phyloP scores from a whole-genome alignment of 208 protist genomes.

The Trypanosoma congolense region DNA sequence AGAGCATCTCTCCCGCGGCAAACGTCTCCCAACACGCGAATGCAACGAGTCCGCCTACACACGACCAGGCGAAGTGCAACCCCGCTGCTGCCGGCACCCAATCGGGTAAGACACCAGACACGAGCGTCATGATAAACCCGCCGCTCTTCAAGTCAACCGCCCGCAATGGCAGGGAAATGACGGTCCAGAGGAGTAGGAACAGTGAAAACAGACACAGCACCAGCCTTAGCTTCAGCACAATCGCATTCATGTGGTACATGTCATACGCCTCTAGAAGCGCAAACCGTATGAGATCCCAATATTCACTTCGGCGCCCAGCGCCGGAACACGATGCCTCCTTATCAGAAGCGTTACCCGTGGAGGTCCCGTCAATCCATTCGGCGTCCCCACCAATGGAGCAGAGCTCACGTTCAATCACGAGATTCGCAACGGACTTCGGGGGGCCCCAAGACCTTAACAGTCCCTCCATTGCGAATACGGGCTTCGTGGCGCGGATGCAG shows the following conservation, averaged over 20 bases:
- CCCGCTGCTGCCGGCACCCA: conserved; percentile 15
- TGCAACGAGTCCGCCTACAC: conserved; percentile 20
- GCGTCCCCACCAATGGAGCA: not conserved
- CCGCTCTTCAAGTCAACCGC: conserved; percentile 7
- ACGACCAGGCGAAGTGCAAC: conserved; percentile 23
- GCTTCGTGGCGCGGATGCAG: conserved; percentile 13
- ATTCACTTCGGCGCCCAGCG: conserved; percentile 8
- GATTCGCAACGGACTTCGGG: conserved; percentile 15
- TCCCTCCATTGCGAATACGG: conserved; percentile 1
- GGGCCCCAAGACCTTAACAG: not conserved
- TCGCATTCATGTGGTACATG: not conserved
- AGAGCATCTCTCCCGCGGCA: conserved; percentile 9
- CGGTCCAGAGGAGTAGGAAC: conserved; percentile 16
- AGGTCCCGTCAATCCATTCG: not conserved
- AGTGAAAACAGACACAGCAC: conserved; percentile 9
- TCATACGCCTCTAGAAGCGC: conserved; percentile 18
- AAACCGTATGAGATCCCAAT: conserved; percentile 21
- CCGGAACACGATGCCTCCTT: not conserved
- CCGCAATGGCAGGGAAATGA: conserved; percentile 16
- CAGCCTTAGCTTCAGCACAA: conserved; percentile 22
- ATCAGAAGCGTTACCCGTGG: not conserved
- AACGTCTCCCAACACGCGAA: conserved; percentile 24
- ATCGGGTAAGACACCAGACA: conserved; percentile 10
- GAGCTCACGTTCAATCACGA: conserved; percentile 23
- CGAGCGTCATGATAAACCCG: conserved; percentile 2